Base-by-base conservation (phyloP, 495 filamentous ascomycete species). In the Melanomma pulvis-pyrius region DNA sequence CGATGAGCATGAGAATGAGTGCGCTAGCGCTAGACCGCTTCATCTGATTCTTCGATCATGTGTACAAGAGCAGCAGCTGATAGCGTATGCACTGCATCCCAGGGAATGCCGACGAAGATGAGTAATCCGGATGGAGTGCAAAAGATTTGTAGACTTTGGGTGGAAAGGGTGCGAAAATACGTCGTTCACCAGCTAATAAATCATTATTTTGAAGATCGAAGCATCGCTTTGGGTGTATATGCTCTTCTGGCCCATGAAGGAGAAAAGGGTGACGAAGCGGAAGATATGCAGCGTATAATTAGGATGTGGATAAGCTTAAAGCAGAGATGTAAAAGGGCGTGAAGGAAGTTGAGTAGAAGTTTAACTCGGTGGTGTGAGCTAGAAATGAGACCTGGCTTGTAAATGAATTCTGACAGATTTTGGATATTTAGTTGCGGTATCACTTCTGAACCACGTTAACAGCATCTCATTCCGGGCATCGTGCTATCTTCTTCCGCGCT, bases 31-130 rank as follows among this genome's bases (percentile, higher is more conserved):
- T 44, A 15, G n/a, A 44, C 17, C 4, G 39, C n/a, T 44, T 44
- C 39, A 44, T 44, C 2, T 3, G n/a, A n/a, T 44, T 44, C 4
- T n/a, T 44, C 13, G 39, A 44, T 44, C 2, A 12, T 6, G 39
- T 11, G 17, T 44, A 44, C 39, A 44, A 44, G 17, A 44, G 17
- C 36, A 65, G 46, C 54, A 54, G 12, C 25, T 65, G 5, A 25
- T 65, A 4, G 39, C 63, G 5, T 36, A 59, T 51, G 44, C 41
- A 22, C 24, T 65, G 29, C 55, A 65, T 59, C 63, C 54, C 3
- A 41, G 3, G 63, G 63, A n/a, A 28, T 65, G 22, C 26, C 53
- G 19, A 59, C 54, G 26, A 59, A 59, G 44, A 55, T 65, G 63
- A 19, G 63, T 25, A 65, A 46, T 4, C 32, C 39, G 1, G 50